These are phyloP conservation scores for Hymenoscyphus scutula DNA, from an alignment of 2,329 filamentous ascomycete genomes.

Conservation along the genomic window DNA sequence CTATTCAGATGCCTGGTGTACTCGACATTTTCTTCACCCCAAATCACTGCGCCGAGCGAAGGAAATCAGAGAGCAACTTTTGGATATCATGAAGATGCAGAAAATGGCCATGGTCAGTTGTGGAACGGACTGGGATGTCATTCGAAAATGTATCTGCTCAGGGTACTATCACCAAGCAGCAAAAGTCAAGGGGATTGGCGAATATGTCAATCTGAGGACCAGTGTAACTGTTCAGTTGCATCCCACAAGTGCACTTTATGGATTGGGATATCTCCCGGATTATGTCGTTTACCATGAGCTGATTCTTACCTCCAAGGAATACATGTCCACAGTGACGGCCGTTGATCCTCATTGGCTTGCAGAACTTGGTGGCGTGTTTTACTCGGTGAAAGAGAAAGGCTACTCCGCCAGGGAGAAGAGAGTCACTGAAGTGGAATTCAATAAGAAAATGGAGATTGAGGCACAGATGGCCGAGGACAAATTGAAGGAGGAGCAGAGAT, in stretches of 20 bases:
- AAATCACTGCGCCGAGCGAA: constrained; percentile 89
- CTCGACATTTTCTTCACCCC: constrained; percentile 89
- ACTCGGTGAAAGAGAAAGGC: constrained; percentile 95
- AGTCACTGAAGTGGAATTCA: constrained; percentile 88
- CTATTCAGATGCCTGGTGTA: constrained; percentile 87
- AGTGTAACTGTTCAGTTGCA: constrained; percentile 93
- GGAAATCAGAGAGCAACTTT: constrained; percentile 89
- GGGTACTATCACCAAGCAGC: constrained; percentile 98
- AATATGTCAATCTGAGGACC: constrained; percentile 95
- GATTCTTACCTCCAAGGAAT: constrained; percentile 94
- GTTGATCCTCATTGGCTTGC: constrained; percentile 98
- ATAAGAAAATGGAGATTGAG: constrained; percentile 89
- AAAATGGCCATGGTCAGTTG: constrained; percentile 86
- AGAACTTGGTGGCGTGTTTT: constrained; percentile 94
- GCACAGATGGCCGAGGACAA: constrained; percentile 88
- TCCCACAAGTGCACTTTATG: constrained; percentile 89
- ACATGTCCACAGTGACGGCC: constrained; percentile 94
- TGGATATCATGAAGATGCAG: constrained; percentile 91
- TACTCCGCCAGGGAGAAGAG: constrained; percentile 85
- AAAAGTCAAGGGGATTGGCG: constrained; percentile 91
- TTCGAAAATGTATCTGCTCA: constrained; percentile 93
- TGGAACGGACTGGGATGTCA: constrained; percentile 94
- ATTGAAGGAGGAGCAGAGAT: constrained; percentile 58
- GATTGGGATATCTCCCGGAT: constrained; percentile 88
- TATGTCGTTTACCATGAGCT: constrained; percentile 98